phyloP scores from a whole-genome alignment of 2,329 filamentous ascomycete species.

The Leptosphaerulina australis region DNA sequence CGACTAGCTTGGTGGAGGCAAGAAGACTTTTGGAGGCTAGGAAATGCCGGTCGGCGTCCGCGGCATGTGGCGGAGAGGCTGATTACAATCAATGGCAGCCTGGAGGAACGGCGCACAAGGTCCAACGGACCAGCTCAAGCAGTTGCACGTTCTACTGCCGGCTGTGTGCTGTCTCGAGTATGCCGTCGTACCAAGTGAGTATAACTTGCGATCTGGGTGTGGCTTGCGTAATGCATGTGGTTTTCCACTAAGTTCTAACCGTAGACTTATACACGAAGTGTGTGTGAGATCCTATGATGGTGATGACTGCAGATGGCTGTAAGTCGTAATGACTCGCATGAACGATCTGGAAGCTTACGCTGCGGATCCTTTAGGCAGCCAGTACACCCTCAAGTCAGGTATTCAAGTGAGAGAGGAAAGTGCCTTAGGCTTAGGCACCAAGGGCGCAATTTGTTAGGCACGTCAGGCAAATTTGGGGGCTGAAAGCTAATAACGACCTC shows the following conservation, averaged over 20 bases:
- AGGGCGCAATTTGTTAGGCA: conserved; percentile 1
- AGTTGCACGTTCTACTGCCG: too few relatives aligned
- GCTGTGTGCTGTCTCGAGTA: neutral
- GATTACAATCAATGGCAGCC: neutral
- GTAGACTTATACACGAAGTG: too few relatives aligned
- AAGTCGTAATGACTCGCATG: conserved; percentile 4
- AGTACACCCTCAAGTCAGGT: conserved; percentile 2
- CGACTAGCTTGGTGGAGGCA: neutral
- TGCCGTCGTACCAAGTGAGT: neutral
- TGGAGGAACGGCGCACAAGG: neutral
- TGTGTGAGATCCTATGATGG: neutral
- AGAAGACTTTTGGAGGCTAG: neutral
- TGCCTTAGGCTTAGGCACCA: conserved; percentile 1
- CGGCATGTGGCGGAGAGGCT: neutral
- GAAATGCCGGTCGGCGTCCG: neutral
- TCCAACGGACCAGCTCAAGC: neutral
- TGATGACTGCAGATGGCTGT: conserved; percentile 4
- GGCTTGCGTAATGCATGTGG: conserved; percentile 3
- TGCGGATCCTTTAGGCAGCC: conserved; percentile 5
- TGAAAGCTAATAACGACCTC: conserved; percentile 13
- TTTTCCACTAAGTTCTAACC: too few relatives aligned
- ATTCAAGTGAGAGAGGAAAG: neutral
- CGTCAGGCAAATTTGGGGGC: conserved; percentile 14
- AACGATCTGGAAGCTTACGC: neutral
- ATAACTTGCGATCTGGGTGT: neutral